These are phyloP conservation scores for Sporisorium reilianum DNA, from an alignment of 1,284 basidiomycete species.

Conservation along the genomic window DNA sequence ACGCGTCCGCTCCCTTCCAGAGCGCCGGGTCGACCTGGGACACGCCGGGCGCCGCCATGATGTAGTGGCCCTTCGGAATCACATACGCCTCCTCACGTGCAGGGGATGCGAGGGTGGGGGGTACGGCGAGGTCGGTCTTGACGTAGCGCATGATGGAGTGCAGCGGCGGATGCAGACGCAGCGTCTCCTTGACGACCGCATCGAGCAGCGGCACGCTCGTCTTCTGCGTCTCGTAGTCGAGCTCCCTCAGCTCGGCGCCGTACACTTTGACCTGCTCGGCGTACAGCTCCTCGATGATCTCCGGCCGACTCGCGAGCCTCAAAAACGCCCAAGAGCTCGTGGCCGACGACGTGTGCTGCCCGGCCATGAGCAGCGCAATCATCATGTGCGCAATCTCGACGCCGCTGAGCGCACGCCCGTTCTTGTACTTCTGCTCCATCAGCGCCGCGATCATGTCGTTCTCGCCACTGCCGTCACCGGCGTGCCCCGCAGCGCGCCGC, in stretches of 20 bases:
- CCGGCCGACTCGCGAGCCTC: slow-evolving; percentile 83
- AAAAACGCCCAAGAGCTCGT: slow-evolving; percentile 90
- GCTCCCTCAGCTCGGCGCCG: slow-evolving; percentile 77
- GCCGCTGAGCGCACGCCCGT: slow-evolving; percentile 82
- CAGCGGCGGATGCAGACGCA: slow-evolving; percentile 73
- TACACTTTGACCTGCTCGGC: slow-evolving; percentile 89
- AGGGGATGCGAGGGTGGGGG: slow-evolving; percentile 75
- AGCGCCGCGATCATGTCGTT: slow-evolving; percentile 94
- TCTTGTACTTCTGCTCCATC: slow-evolving; percentile 85
- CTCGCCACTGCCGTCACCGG: slow-evolving; percentile 70
- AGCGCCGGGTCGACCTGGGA: slow-evolving; percentile 86
- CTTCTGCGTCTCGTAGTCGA: slow-evolving; percentile 87
- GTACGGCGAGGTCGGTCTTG: slow-evolving; percentile 84
- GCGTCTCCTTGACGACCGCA: slow-evolving; percentile 90
- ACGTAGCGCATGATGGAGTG: slow-evolving; percentile 81
- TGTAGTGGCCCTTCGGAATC: slow-evolving; percentile 90
- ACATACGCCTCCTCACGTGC: slow-evolving; percentile 76
- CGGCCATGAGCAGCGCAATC: slow-evolving; percentile 78
- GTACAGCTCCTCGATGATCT: slow-evolving; percentile 76
- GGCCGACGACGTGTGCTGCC: slow-evolving; percentile 96
- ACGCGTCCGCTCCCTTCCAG: slow-evolving; percentile 76
- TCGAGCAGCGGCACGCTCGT: slow-evolving; percentile 84
- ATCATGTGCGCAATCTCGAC: slow-evolving; percentile 96
- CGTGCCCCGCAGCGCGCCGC: slow-evolving; percentile 73
- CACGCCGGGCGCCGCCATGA: slow-evolving; percentile 89